phyloP scores from a whole-genome alignment of 139 green algal genomes.

The Closterium sp. region DNA sequence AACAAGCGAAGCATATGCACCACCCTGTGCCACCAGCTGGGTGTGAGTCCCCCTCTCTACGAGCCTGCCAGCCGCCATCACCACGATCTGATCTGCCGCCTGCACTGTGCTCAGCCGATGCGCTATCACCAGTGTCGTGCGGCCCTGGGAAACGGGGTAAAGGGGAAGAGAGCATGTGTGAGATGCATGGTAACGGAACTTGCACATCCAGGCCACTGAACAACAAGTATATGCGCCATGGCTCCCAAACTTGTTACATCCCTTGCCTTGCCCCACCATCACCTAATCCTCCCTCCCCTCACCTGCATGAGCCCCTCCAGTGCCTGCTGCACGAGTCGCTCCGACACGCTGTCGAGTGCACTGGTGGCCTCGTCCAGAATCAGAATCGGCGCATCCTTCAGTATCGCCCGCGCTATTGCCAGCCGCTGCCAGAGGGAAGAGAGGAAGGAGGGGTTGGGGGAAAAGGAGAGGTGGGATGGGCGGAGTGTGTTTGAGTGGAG shows the following conservation, averaged over 20 bases:
- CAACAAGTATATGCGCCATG: too few species aligned
- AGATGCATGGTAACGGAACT: too few species aligned
- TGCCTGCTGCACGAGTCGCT: constrained; percentile 79
- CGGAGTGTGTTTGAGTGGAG: background rate
- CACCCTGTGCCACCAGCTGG: constrained; percentile 59
- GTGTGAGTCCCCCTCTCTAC: constrained; percentile 69
- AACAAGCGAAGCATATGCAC: constrained; percentile 4
- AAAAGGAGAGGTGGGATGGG: background rate
- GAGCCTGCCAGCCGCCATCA: constrained; percentile 64
- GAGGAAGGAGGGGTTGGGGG: background rate
- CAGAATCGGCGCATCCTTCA: constrained; percentile 72
- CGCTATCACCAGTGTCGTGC: constrained; percentile 72
- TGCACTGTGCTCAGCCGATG: constrained; percentile 84
- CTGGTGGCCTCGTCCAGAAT: constrained; percentile 73
- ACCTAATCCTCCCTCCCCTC: background rate
- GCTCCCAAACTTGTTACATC: background rate
- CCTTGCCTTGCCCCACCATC: background rate
- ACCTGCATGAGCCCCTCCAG: constrained; percentile 71
- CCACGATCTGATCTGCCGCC: constrained; percentile 78
- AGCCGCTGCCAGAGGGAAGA: constrained; percentile 65
- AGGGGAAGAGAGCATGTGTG: too few species aligned
- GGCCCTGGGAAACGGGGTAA: background rate
- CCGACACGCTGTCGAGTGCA: constrained; percentile 48
- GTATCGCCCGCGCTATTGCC: constrained; percentile 76
- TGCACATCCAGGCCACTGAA: too few species aligned